Evolutionary conservation across 331 rosid genomes (phyloP), one percentile per base, ranked within the genome.

Genomic region (Pyrus hybrid): DNA sequence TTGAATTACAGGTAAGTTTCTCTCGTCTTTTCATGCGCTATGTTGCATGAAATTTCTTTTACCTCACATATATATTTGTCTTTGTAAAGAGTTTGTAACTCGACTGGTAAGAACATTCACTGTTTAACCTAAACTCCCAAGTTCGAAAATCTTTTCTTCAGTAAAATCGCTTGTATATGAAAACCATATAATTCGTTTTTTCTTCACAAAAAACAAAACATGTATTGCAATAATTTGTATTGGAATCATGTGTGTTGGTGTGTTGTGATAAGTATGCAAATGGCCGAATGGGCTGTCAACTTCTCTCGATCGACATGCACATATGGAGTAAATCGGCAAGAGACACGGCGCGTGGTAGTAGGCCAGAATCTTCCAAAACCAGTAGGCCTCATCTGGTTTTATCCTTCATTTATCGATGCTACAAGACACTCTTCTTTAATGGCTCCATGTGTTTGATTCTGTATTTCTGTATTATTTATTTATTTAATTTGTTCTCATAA

Each of bases 311-410:
- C 2, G 47, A 26, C 22, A 13, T 62, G 61, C 12, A 43, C 12
- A 62, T 45, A 45, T 6, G 63, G 63, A 9, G 14, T 6, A 17
- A 51, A 6, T 6, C 77, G 7, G 49, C 32, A 43, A 45, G 9
- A 28, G 17, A 74, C 70, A 74, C 20, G 63, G 26, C 29, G 35
- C 77, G 49, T 74, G 77, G 23, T 63, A 45, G 32, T 63, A 7
- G 77, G 77, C 29, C 62, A 63, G 63, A 63, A 74, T 6, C 30
- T 60, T 63, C 49, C 70, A 74, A 41, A 74, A 30, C 49, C 30
- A 28, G 77, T 74, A 74, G 71, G 71, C 62, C 62, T 63, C 45
- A 17, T 45, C 3, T 18, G 66, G 66, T 20, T 63, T 29, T 23
- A 32, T 74, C 47, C 63, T 63, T 47, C 30, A 23, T 72, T 66